These are phyloP conservation scores for Fimicolochytrium jonesii DNA, from an alignment of 192 early-diverging fungal genomes.

Conservation along the genomic window DNA sequence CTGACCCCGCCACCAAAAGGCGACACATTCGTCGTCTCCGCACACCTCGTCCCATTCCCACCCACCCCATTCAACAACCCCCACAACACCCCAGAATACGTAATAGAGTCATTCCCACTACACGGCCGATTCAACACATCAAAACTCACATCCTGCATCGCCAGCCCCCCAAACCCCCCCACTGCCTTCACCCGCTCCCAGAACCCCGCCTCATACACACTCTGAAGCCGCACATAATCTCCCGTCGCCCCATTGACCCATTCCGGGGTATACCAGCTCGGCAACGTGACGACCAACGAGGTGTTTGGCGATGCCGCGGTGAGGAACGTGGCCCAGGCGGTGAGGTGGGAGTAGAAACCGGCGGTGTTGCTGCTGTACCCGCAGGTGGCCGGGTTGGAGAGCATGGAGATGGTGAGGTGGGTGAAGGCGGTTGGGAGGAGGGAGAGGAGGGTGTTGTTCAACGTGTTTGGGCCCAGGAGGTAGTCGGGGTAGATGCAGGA, in stretches of 20 bases:
- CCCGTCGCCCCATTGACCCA: constrained; percentile 19
- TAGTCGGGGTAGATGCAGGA: constrained; percentile 29
- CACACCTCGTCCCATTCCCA: no score
- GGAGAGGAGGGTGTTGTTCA: not conserved
- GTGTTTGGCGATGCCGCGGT: not conserved
- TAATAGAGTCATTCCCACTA: no score
- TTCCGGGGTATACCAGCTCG: constrained; percentile 10
- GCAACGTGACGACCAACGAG: constrained; percentile 19
- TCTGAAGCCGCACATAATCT: constrained; percentile 25
- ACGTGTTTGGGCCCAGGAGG: not conserved
- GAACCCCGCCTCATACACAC: not conserved
- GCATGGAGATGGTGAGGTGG: constrained; percentile 30
- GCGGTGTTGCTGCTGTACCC: constrained; percentile 24
- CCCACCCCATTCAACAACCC: no score
- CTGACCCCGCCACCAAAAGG: no score
- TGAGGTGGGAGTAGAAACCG: constrained; percentile 26
- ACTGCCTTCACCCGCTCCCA: not conserved
- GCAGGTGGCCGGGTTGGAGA: constrained; percentile 16
- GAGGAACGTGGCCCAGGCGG: constrained; percentile 16
- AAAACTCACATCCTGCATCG: constrained; percentile 24
- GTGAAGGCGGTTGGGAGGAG: constrained; percentile 9
- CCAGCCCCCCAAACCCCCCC: constrained; percentile 29
- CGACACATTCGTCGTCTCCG: no score
- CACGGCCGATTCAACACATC: no score
- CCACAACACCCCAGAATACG: no score